phyloP scores from a whole-genome alignment of 441 rosid species.

The Pelargonium citronellum region DNA sequence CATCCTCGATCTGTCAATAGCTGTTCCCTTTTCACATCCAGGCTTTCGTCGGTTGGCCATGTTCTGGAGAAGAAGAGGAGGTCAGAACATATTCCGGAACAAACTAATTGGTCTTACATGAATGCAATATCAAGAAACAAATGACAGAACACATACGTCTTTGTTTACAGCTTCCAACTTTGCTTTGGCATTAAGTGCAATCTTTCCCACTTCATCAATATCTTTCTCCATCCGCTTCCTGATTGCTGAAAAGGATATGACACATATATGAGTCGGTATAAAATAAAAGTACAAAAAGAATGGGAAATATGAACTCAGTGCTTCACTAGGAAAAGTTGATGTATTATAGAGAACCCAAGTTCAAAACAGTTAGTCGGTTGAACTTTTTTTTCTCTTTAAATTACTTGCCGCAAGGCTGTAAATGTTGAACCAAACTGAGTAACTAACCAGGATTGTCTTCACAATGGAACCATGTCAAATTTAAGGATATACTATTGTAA shows the following conservation, averaged over 20 bases:
- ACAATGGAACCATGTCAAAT: too few relatives aligned
- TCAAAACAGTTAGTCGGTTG: too few relatives aligned
- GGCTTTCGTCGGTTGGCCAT: constrained; percentile 79
- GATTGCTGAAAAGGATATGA: constrained; percentile 47
- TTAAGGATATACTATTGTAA: neutral
- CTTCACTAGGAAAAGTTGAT: neutral
- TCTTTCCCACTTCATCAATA: constrained; percentile 88
- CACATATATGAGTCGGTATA: neutral
- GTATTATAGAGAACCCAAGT: too few relatives aligned
- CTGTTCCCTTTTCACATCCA: constrained; percentile 90
- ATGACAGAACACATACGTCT: constrained; percentile 42
- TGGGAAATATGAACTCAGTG: neutral
- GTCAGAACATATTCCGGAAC: constrained; percentile 15
- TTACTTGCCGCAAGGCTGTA: too few relatives aligned
- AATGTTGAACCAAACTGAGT: too few relatives aligned
- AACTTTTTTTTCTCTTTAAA: too few relatives aligned
- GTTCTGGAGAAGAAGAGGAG: constrained; percentile 42
- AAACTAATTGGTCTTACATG: neutral
- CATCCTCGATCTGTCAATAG: constrained; percentile 87
- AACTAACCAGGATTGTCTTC: too few relatives aligned
- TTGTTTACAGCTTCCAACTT: constrained; percentile 79
- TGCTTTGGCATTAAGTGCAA: constrained; percentile 57
- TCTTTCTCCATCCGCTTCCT: constrained; percentile 90
- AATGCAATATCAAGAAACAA: neutral
- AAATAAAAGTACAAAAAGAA: neutral